Evolutionary conservation across 495 filamentous ascomycete genomes (phyloP).

Genomic region (Podospora australis): DNA sequence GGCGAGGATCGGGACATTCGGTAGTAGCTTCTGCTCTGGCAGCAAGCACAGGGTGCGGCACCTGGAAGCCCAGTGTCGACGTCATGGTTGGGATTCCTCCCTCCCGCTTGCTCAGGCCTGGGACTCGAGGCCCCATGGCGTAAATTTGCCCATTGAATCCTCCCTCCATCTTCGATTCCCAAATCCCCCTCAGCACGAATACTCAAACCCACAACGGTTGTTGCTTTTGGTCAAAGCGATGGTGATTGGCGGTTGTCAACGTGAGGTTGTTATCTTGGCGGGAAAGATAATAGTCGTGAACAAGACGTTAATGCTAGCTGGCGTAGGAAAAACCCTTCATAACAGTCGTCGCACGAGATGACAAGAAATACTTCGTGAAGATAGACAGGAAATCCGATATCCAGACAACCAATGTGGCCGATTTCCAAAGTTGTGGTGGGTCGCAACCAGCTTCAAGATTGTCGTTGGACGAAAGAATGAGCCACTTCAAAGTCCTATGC

Average conservation of each 20-base stretch:
- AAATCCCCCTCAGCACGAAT: slow-evolving; percentile 4
- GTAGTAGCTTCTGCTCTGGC: slow-evolving; percentile 14
- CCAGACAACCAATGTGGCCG: too few relatives aligned
- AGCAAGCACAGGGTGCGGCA: slow-evolving; percentile 15
- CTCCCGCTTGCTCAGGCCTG: slow-evolving; percentile 3
- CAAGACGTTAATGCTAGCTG: slow-evolving; percentile 14
- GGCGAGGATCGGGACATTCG: slow-evolving; percentile 19
- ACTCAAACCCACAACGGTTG: not conserved
- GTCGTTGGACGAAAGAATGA: too few relatives aligned
- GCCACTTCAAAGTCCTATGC: too few relatives aligned
- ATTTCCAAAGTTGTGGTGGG: too few relatives aligned
- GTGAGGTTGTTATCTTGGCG: too few relatives aligned
- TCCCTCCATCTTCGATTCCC: slow-evolving; percentile 23
- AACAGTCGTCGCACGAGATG: slow-evolving; percentile 20
- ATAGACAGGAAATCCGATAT: not conserved
- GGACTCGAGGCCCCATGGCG: slow-evolving; percentile 25
- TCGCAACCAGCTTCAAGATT: too few relatives aligned
- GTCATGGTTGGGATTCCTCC: slow-evolving; percentile 10
- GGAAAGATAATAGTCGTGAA: too few relatives aligned
- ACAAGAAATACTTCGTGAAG: not conserved
- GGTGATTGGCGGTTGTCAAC: too few relatives aligned
- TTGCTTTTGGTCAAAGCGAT: too few relatives aligned
- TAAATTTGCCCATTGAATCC: slow-evolving; percentile 14
- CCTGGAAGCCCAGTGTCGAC: slow-evolving; percentile 7
- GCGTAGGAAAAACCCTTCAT: slow-evolving; percentile 22